phyloP scores from a whole-genome alignment of 2,329 filamentous ascomycete genomes.

The Dendrostoma leiphaemia region DNA sequence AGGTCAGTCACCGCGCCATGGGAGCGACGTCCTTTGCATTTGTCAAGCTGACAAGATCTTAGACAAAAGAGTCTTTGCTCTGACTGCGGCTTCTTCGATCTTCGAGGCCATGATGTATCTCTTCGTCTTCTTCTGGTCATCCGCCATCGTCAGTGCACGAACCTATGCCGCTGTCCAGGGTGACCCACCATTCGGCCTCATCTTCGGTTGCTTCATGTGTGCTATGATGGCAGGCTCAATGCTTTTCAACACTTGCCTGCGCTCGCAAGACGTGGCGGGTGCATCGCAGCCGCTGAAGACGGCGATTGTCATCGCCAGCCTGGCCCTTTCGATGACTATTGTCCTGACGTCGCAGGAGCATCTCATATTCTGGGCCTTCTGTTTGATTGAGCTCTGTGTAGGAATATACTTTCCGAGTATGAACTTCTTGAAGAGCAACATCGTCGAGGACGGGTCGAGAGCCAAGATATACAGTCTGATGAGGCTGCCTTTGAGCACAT shows the following conservation, averaged over 20 bases:
- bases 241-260: constrained; percentile 24
- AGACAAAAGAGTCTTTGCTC: constrained; percentile 48
- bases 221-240: constrained; percentile 55
- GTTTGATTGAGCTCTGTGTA: constrained; percentile 54
- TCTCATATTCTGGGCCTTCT: constrained; percentile 54
- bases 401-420: constrained; percentile 58
- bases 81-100: constrained; percentile 52
- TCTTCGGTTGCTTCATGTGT: constrained; percentile 57
- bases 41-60: not conserved
- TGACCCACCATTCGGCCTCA: constrained; percentile 44
- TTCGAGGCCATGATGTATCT: constrained; percentile 63
- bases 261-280: constrained; percentile 25
- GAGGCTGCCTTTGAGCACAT: constrained; percentile 55
- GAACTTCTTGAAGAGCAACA: constrained; percentile 50
- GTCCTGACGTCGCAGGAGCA: constrained; percentile 37
- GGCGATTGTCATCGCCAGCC: constrained; percentile 30
- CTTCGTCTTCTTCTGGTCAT: constrained; percentile 63
- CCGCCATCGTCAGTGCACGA: constrained; percentile 45
- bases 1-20: too few species aligned
- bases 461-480: constrained; percentile 56
- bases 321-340: constrained; percentile 39
- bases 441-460: constrained; percentile 52
- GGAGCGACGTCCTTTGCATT: too few species aligned
- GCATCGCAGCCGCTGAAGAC: constrained; percentile 34
- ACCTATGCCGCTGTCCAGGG: constrained; percentile 21